phyloP scores from a whole-genome alignment of 176 grass and related monocot genomes.

The Secale cereale region DNA sequence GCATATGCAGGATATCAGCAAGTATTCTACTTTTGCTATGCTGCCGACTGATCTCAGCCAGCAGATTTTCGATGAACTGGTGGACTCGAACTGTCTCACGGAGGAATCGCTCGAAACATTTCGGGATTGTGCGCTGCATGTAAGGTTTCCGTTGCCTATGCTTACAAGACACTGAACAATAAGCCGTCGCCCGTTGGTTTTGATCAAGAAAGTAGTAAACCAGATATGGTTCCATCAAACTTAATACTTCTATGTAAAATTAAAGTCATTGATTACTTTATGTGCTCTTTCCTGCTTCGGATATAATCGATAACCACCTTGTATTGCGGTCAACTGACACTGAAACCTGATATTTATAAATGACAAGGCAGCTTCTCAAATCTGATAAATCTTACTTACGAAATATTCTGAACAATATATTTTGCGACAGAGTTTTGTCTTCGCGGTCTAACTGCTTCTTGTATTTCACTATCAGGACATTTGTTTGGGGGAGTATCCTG shows the following conservation, averaged over 20 bases:
- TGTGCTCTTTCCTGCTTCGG: neutral
- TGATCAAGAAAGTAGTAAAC: neutral
- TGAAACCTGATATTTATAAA: neutral
- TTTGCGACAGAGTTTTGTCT: neutral
- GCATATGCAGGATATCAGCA: constrained; percentile 66
- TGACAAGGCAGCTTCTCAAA: neutral
- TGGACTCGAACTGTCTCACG: constrained; percentile 53
- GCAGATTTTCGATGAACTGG: constrained; percentile 82
- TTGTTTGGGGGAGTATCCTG: constrained; percentile 75
- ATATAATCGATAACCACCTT: neutral
- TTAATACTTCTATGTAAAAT: constrained; percentile 4
- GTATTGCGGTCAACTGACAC: neutral
- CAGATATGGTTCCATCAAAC: neutral
- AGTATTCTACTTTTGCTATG: constrained; percentile 65
- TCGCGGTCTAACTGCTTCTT: neutral
- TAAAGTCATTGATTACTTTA: neutral
- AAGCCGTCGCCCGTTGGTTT: neutral
- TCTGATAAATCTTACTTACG: neutral
- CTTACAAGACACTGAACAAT: neutral
- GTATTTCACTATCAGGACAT: constrained; percentile 49
- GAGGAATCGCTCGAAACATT: constrained; percentile 61
- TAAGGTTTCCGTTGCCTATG: constrained; percentile 23
- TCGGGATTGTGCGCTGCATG: constrained; percentile 80
- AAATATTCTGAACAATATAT: neutral
- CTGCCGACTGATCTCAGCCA: constrained; percentile 95